Evolutionary conservation across 495 filamentous ascomycete genomes (phyloP).

Genomic region (Xanthoparmelia taractica): DNA sequence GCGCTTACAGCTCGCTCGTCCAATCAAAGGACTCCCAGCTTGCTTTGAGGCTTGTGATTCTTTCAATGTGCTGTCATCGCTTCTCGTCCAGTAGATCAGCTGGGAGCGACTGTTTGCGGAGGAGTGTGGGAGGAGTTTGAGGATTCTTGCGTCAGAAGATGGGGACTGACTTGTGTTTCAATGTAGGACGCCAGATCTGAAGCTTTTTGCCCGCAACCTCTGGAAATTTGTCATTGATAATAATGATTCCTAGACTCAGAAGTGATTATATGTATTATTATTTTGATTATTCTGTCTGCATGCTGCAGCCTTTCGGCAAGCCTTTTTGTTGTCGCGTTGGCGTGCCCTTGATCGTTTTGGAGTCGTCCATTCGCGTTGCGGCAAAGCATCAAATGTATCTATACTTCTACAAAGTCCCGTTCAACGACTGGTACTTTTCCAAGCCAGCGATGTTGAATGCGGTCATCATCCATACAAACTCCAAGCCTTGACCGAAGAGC

Average conservation of each 20-base stretch:
- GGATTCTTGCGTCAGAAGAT: conserved; percentile 14
- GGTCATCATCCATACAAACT: neutral
- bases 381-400: conserved; percentile 12
- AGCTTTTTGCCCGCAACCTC: neutral
- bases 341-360: conserved; percentile 5
- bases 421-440: conserved; percentile 7
- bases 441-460: conserved; percentile 1
- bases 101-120: conserved; percentile 10
- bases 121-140: neutral
- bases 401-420: neutral
- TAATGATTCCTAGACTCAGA: neutral
- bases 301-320: conserved; percentile 12
- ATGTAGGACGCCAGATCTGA: neutral
- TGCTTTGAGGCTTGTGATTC: neutral
- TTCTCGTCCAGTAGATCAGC: conserved; percentile 5
- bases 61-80: conserved; percentile 9
- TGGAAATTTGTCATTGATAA: neutral
- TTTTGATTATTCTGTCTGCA: conserved; percentile 1
- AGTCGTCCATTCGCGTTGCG: conserved; percentile 13
- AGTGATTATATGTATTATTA: too few species aligned
- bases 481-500: neutral
- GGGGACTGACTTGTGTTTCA: conserved; percentile 4
- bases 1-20: neutral
- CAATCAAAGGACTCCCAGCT: neutral
- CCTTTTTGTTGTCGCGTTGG: conserved; percentile 3